These are phyloP conservation scores for Sistotremastrum suecicum DNA, from an alignment of 768 basidiomycete genomes.

Conservation along the genomic window DNA sequence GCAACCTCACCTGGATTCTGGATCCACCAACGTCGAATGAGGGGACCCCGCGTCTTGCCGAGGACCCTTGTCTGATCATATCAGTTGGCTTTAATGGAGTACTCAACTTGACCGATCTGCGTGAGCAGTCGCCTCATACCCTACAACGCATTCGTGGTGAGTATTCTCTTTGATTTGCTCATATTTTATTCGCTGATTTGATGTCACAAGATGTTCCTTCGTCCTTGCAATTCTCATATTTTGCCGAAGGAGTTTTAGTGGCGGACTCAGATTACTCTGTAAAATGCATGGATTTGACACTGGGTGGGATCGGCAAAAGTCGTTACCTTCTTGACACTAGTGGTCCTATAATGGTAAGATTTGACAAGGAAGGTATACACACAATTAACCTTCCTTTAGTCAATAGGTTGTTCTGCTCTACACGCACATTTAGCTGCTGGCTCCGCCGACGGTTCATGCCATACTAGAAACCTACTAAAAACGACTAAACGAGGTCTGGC, in stretches of 20 bases:
- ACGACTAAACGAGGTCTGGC: slow-evolving; percentile 59
- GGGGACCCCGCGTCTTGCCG: slow-evolving; percentile 30
- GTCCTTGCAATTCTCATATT: slow-evolving; percentile 50
- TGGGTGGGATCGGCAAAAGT: slow-evolving; percentile 60
- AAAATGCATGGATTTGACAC: slow-evolving; percentile 59
- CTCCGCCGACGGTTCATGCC: slow-evolving; percentile 70
- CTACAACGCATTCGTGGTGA: slow-evolving; percentile 70
- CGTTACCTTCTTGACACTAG: slow-evolving; percentile 58
- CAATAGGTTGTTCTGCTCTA: slow-evolving; percentile 17
- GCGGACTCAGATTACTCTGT: slow-evolving; percentile 74
- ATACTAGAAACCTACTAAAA: slow-evolving; percentile 57
- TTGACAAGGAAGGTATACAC: background rate
- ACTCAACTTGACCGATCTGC: slow-evolving; percentile 61
- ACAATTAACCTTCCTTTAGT: slow-evolving; percentile 25
- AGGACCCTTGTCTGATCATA: slow-evolving; percentile 58
- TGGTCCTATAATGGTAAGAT: slow-evolving; percentile 71
- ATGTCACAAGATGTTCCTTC: slow-evolving; percentile 49
- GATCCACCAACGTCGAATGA: slow-evolving; percentile 39
- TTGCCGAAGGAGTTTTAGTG: slow-evolving; percentile 55
- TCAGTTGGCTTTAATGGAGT: slow-evolving; percentile 75
- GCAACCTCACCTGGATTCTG: slow-evolving; percentile 61
- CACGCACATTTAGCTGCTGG: slow-evolving; percentile 79
- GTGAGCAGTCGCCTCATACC: slow-evolving; percentile 50
- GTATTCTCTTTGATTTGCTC: slow-evolving; percentile 1
- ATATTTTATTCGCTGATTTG: background rate